Evolutionary conservation across 805 yeast species (phyloP).

Genomic region (Metschnikowia corniflorae): DNA sequence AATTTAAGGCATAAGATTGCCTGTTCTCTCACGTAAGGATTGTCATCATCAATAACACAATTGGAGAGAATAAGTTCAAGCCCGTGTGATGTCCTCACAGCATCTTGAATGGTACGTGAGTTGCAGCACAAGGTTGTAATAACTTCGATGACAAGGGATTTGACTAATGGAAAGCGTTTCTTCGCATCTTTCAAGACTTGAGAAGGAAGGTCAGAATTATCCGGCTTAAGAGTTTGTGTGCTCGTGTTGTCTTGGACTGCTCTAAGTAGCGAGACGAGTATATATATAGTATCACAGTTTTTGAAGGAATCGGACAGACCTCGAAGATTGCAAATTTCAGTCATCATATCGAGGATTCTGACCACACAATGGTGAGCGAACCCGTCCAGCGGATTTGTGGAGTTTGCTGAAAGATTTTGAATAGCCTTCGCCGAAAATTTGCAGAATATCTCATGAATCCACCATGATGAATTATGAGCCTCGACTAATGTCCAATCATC

Average conservation of each 20-base stretch:
- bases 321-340: constrained; percentile 41
- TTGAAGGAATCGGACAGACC: constrained; percentile 33
- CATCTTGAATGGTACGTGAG: constrained; percentile 60
- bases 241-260: constrained; percentile 39
- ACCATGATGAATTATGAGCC: too few relatives aligned
- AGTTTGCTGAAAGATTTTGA: too few relatives aligned
- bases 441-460: too few relatives aligned
- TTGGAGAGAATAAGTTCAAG: constrained; percentile 69
- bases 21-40: constrained; percentile 84
- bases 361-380: too few relatives aligned
- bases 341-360: constrained; percentile 38
- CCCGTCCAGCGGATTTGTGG: too few relatives aligned
- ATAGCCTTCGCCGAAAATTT: too few relatives aligned
- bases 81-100: constrained; percentile 61
- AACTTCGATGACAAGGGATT: constrained; percentile 63
- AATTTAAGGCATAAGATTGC: constrained; percentile 76
- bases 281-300: constrained; percentile 35
- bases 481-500: constrained; percentile 40
- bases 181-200: constrained; percentile 1
- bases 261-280: constrained; percentile 35
- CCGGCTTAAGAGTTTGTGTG: constrained; percentile 5
- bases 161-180: constrained; percentile 55
- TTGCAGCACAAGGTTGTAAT: constrained; percentile 55
- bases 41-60: constrained; percentile 82
- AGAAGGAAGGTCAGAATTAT: constrained; percentile 4